These are phyloP conservation scores for Abelmoschus esculentus DNA, from an alignment of 345 rosid genomes.

Conservation along the genomic window DNA sequence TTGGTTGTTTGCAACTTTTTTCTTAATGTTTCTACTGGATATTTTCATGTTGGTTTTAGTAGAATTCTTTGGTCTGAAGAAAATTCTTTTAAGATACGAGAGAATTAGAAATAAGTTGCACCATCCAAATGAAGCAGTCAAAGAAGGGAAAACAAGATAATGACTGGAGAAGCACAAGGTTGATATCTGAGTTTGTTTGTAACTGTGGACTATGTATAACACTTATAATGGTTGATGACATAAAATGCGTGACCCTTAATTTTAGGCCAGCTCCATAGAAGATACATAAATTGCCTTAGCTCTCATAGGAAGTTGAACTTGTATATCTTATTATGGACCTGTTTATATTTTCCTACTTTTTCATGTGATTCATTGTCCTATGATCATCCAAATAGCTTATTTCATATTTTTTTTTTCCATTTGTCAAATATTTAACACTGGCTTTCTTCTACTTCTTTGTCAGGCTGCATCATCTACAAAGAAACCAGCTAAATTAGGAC, in stretches of 20 bases:
- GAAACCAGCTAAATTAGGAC: constrained; percentile 16
- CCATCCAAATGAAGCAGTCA: not conserved
- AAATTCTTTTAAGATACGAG: not conserved
- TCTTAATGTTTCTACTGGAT: not conserved
- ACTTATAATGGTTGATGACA: not conserved
- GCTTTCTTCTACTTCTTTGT: constrained; percentile 1
- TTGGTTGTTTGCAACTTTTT: not conserved
- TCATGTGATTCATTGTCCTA: too few relatives aligned
- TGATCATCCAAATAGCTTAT: not conserved
- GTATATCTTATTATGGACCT: not conserved
- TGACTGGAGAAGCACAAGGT: not conserved
- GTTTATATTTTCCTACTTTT: not conserved
- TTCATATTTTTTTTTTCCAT: not conserved
- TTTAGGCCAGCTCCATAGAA: not conserved
- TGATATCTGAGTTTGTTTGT: not conserved
- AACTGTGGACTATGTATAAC: not conserved
- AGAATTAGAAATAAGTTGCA: not conserved
- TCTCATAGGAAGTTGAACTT: not conserved
- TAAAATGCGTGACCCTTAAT: not conserved
- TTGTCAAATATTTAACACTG: not conserved
- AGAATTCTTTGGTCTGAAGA: not conserved
- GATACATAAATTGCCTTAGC: not conserved
- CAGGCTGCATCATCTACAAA: constrained; percentile 26
- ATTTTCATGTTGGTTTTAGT: not conserved
- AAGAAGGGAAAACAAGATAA: not conserved